Conservation (phyloP, 495 filamentous ascomycete species). For the Bacidia gigantensis region DNA sequence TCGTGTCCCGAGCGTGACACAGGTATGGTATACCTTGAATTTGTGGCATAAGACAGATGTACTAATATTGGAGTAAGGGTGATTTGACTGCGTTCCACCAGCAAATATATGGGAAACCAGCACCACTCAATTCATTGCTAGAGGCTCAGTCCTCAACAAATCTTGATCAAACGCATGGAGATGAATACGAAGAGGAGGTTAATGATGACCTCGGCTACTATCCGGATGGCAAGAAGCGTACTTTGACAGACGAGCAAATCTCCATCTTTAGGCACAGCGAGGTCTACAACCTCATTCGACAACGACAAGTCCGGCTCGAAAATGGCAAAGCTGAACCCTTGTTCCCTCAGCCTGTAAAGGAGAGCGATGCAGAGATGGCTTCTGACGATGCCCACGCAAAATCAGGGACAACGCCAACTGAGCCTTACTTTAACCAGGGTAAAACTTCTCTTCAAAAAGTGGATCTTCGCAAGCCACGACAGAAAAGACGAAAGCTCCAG, state of each 20-base stretch:
- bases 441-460: not conserved
- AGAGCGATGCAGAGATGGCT: not conserved
- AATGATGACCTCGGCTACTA: conserved; percentile 80
- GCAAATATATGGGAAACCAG: not conserved
- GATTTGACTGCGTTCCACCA: not conserved
- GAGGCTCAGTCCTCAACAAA: not conserved
- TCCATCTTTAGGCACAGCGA: conserved; percentile 84
- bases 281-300: conserved; percentile 55
- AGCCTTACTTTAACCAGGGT: not conserved
- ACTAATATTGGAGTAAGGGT: not conserved
- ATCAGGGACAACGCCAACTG: not conserved
- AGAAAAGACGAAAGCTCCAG: conserved; percentile 1
- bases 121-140: not conserved
- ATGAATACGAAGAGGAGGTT: conserved; percentile 28
- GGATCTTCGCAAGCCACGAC: not conserved
- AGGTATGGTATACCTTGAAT: no score
- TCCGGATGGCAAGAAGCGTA: conserved; percentile 75
- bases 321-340: no score
- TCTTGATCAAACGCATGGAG: not conserved
- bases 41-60: no score
- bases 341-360: conserved; percentile 5
- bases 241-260: conserved; percentile 84
- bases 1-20: not conserved
- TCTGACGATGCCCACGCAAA: not conserved
- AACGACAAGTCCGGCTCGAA: conserved; percentile 29